A percentile compares a stretch with the other conserved stretches of the same genome.
These are phyloP conservation scores for Hypoxylon rickii DNA, from an alignment of 495 filamentous ascomycete species.

Conservation along the genomic window DNA sequence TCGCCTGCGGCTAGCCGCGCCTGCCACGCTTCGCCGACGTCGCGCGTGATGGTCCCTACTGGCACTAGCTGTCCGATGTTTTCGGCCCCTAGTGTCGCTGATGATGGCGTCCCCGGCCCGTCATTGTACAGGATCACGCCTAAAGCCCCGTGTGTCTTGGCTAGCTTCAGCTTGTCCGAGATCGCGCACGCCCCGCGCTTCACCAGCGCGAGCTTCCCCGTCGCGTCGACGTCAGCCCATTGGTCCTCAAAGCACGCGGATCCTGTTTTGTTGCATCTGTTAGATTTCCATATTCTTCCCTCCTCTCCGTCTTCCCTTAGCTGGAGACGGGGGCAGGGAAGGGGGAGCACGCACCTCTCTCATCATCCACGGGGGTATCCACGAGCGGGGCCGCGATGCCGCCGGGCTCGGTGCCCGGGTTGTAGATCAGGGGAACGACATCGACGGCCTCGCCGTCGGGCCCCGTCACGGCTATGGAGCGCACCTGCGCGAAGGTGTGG, in stretches of 20 bases:
- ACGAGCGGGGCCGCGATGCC: constrained; percentile 16
- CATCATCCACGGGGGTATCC: constrained; percentile 24
- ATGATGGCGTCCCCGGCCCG: neutral
- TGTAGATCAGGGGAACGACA: constrained; percentile 16
- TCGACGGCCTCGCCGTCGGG: constrained; percentile 30
- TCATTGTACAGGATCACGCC: constrained; percentile 42
- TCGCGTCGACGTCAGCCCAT: constrained; percentile 44
- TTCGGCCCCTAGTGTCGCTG: constrained; percentile 35
- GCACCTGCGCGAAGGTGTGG: constrained; percentile 33
- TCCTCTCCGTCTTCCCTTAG: too few species aligned
- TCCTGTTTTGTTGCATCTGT: neutral
- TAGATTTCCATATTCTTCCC: too few species aligned
- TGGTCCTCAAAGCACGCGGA: constrained; percentile 39
- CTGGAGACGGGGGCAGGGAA: neutral
- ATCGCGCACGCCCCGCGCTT: constrained; percentile 45
- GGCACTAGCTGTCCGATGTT: constrained; percentile 38
- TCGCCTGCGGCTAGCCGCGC: constrained; percentile 19
- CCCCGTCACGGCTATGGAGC: constrained; percentile 38
- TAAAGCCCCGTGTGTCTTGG: constrained; percentile 25
- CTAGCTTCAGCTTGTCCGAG: constrained; percentile 33
- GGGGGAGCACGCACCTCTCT: constrained; percentile 15
- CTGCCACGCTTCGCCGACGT: constrained; percentile 24
- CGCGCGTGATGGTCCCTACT: constrained; percentile 37
- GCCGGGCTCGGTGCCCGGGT: constrained; percentile 11
- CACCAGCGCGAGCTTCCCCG: constrained; percentile 45